Percentiles rank a stretch among this genome's conserved stretches.
phyloP scores from a whole-genome alignment of 2,329 filamentous ascomycete genomes.

The Talaromyces sp. region DNA sequence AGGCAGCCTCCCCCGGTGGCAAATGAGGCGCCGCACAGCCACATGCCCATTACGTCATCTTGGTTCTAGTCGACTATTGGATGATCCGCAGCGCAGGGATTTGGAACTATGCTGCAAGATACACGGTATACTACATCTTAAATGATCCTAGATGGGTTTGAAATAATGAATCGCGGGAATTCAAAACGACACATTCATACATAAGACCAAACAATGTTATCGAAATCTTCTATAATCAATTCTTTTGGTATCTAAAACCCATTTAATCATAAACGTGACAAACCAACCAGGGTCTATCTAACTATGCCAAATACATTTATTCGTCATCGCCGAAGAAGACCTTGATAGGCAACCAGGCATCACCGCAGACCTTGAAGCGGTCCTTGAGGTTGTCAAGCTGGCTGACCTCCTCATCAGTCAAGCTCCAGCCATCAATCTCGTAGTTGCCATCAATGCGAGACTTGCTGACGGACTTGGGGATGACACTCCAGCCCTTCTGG shows the following conservation, averaged over 20 bases:
- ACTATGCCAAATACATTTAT: conserved; percentile 44
- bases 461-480: conserved; percentile 80
- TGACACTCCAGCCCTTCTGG: conserved; percentile 78
- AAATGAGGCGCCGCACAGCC: conserved; percentile 22
- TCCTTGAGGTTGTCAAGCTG: conserved; percentile 69
- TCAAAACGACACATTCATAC: background rate
- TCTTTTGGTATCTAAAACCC: conserved; percentile 27
- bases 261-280: conserved; percentile 20
- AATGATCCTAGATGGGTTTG: no score
- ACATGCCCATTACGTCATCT: no score
- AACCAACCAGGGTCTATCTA: background rate
- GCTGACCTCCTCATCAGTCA: conserved; percentile 72
- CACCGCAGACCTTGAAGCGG: conserved; percentile 81
- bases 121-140: no score
- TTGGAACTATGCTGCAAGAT: no score
- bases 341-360: conserved; percentile 70
- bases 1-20: conserved; percentile 13
- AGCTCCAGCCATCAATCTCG: conserved; percentile 71
- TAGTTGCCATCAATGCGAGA: conserved; percentile 76
- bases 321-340: conserved; percentile 85
- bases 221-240: background rate
- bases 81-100: no score
- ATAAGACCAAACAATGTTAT: conserved; percentile 9
- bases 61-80: no score
- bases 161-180: background rate